phyloP scores from a whole-genome alignment of 2,329 filamentous ascomycete genomes.

The Chrysosporium keratinophilum region DNA sequence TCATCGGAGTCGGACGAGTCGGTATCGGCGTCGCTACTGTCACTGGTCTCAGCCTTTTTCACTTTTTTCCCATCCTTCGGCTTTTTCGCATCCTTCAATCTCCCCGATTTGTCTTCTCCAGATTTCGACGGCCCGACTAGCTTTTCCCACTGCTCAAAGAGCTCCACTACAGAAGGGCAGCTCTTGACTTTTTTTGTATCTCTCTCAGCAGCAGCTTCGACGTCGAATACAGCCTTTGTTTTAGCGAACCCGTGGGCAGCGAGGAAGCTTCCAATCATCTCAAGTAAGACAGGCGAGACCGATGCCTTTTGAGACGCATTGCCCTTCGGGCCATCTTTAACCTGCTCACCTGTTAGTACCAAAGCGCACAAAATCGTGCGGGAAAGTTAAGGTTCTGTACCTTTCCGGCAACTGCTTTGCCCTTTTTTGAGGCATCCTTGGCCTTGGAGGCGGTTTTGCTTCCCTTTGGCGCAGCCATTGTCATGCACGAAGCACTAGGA shows the following conservation, averaged over 20 bases:
- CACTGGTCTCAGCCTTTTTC: slow-evolving; percentile 14
- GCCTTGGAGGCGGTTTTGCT: neutral
- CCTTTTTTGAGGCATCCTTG: slow-evolving; percentile 6
- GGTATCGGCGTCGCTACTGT: neutral
- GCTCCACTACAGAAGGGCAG: slow-evolving; percentile 33
- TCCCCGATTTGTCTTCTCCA: slow-evolving; percentile 16
- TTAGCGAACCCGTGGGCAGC: slow-evolving; percentile 53
- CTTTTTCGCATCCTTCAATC: slow-evolving; percentile 14
- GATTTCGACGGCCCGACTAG: slow-evolving; percentile 16
- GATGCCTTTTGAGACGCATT: slow-evolving; percentile 20
- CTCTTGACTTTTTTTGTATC: slow-evolving; percentile 13
- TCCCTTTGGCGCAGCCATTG: slow-evolving; percentile 8
- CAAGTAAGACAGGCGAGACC: slow-evolving; percentile 53
- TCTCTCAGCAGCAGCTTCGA: slow-evolving; percentile 36
- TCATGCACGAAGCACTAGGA: neutral
- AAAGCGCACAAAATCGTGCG: neutral
- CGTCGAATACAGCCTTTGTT: slow-evolving; percentile 52
- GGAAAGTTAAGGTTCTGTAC: neutral
- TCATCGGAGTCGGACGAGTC: neutral
- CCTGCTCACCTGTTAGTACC: slow-evolving; percentile 12
- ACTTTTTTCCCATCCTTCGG: slow-evolving; percentile 19
- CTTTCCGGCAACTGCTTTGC: neutral
- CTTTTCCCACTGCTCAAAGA: slow-evolving; percentile 26
- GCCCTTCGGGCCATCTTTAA: neutral
- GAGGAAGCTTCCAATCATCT: slow-evolving; percentile 57